A percentile compares a stretch with the other conserved stretches of the same genome.
These are phyloP conservation scores for Exobasidium rhododendri DNA, from an alignment of 1,284 basidiomycete species.

Conservation along the genomic window DNA sequence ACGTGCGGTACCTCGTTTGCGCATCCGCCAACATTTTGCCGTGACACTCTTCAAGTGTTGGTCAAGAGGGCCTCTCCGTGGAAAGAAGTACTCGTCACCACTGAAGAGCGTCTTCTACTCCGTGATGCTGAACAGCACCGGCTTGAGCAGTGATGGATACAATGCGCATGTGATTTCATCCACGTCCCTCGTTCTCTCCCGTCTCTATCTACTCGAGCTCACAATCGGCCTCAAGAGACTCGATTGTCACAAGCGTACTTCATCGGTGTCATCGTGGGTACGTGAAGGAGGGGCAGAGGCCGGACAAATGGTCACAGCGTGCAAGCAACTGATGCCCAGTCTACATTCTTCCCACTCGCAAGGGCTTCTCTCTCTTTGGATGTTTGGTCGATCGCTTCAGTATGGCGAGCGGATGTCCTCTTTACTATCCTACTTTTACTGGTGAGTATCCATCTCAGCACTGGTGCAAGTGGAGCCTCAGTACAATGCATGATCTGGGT, in stretches of 20 bases:
- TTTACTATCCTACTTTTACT: slow-evolving; percentile 38
- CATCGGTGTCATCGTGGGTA: slow-evolving; percentile 18
- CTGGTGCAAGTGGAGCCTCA: slow-evolving; percentile 24
- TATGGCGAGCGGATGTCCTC: slow-evolving; percentile 42
- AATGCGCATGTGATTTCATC: slow-evolving; percentile 34
- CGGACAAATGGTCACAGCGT: too few relatives aligned
- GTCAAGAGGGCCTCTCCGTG: too few relatives aligned
- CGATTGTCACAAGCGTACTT: slow-evolving; percentile 31
- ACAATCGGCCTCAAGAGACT: slow-evolving; percentile 33
- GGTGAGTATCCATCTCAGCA: slow-evolving; percentile 33
- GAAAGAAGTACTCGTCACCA: too few relatives aligned
- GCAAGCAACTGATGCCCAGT: too few relatives aligned
- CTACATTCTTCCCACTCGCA: too few relatives aligned
- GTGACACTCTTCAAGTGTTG: too few relatives aligned
- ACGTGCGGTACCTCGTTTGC: too few relatives aligned
- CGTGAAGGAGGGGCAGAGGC: too few relatives aligned
- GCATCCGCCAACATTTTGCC: too few relatives aligned
- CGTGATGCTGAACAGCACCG: too few relatives aligned
- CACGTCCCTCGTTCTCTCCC: slow-evolving; percentile 17
- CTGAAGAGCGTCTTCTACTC: too few relatives aligned
- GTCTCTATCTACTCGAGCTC: slow-evolving; percentile 14
- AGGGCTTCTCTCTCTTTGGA: too few relatives aligned
- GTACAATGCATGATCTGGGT: slow-evolving; percentile 19
- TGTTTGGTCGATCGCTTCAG: slow-evolving; percentile 40
- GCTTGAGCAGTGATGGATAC: slow-evolving; percentile 40